These are phyloP conservation scores for Colletotrichum truncatum DNA, from an alignment of 2,329 filamentous ascomycete genomes.

Conservation along the genomic window DNA sequence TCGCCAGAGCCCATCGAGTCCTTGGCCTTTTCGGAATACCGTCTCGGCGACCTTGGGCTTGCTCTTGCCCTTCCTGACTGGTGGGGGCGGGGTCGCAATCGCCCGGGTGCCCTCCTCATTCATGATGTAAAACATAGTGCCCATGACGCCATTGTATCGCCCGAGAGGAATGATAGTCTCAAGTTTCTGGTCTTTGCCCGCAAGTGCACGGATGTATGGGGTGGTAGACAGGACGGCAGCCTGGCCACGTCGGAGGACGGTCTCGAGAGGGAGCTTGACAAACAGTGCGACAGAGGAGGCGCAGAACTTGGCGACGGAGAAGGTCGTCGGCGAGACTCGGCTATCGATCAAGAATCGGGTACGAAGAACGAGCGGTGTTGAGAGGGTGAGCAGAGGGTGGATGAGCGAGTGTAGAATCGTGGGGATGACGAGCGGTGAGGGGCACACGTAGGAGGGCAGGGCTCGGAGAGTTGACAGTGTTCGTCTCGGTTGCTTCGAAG, in stretches of 20 bases:
- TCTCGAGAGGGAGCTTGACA: slow-evolving; percentile 90
- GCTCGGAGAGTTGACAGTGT: slow-evolving; percentile 81
- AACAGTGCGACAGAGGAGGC: slow-evolving; percentile 84
- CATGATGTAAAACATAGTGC: slow-evolving; percentile 89
- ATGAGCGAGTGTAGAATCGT: slow-evolving; percentile 87
- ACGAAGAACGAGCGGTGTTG: slow-evolving; percentile 85
- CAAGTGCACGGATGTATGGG: slow-evolving; percentile 59
- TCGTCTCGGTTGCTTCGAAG: slow-evolving; percentile 77
- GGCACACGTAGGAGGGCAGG: slow-evolving; percentile 81
- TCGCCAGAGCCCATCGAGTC: slow-evolving; percentile 73
- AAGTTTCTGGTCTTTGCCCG: slow-evolving; percentile 51
- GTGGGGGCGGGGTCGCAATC: slow-evolving; percentile 43
- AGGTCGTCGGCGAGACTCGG: slow-evolving; percentile 80
- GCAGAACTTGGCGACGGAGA: slow-evolving; percentile 84
- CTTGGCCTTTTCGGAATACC: slow-evolving; percentile 69
- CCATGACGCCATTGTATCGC: slow-evolving; percentile 85
- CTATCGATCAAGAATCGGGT: slow-evolving; percentile 87
- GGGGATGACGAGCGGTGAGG: slow-evolving; percentile 77
- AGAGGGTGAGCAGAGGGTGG: slow-evolving; percentile 83
- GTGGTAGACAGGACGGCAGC: slow-evolving; percentile 73
- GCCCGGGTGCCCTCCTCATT: slow-evolving; percentile 79
- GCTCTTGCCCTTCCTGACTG: slow-evolving; percentile 42
- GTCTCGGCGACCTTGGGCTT: slow-evolving; percentile 49
- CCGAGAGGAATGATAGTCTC: slow-evolving; percentile 84
- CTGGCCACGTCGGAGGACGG: slow-evolving; percentile 88